These are phyloP conservation scores for Paraglomus brasilianum DNA, from an alignment of 192 early-diverging fungal species.

Conservation along the genomic window DNA sequence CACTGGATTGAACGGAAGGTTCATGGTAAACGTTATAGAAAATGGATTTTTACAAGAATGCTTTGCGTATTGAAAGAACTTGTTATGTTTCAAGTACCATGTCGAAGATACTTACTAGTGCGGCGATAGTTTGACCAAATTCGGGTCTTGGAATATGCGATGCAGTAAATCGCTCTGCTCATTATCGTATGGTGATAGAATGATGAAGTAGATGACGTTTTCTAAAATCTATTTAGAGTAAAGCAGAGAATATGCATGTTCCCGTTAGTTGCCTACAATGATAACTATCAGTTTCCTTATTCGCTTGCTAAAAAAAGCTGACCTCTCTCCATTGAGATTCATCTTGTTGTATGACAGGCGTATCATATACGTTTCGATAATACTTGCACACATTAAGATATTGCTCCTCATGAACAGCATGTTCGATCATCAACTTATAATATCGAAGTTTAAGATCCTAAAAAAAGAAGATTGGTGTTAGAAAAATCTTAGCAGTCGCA, in stretches of 20 bases:
- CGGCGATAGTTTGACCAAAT: slow-evolving; percentile 70
- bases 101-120: slow-evolving; percentile 55
- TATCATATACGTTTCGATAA: slow-evolving; percentile 89
- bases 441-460: slow-evolving; percentile 94
- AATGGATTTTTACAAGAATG: too few relatives aligned
- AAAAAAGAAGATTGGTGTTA: not conserved
- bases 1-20: slow-evolving; percentile 42
- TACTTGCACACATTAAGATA: slow-evolving; percentile 92
- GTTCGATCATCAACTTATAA: slow-evolving; percentile 96
- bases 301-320: slow-evolving; percentile 17
- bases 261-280: not conserved
- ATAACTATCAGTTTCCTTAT: not conserved
- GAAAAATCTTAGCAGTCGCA: not conserved
- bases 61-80: too few relatives aligned
- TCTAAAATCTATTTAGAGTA: slow-evolving; percentile 61
- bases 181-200: slow-evolving; percentile 91
- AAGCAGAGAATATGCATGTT: not conserved
- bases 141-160: slow-evolving; percentile 78
- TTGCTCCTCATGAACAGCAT: slow-evolving; percentile 86
- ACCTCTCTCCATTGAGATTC: slow-evolving; percentile 73
- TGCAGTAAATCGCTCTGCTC: slow-evolving; percentile 96
- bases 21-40: too few relatives aligned
- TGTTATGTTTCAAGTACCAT: too few relatives aligned
- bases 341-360: slow-evolving; percentile 76
- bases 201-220: slow-evolving; percentile 82